Evolutionary conservation across 495 filamentous ascomycete species (phyloP), one percentile per base, ranked within the genome.

Genomic region (Aspergillus bertholletiae): DNA sequence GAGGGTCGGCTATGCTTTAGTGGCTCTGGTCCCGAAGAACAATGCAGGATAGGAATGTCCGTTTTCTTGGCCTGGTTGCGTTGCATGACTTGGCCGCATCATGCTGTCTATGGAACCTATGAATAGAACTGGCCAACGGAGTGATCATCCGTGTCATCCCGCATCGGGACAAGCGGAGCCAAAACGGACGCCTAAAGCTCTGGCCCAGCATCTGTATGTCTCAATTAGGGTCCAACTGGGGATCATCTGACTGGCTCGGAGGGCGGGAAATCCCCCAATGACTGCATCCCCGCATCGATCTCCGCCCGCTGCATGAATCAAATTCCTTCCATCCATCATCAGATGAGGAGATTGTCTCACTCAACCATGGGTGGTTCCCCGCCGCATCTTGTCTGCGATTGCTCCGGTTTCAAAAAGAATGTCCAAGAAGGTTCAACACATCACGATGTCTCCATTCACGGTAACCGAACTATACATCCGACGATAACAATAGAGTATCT

Each of bases 311-410:
- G 15, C 37, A 40, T 11, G 30, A 32, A 12, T 12, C 30, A 32
- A 32, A 32, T 32, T 11, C 22, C n/a, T n/a, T n/a, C n/a, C n/a
- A n/a, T n/a, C n/a, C n/a, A 51, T 51, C 49, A 41, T 26, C 34
- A 40, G 23, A 51, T 41, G 32, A 40, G 49, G 49, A 18, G 49
- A 51, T 37, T 51, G 49, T 51, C 49, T 51, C 37, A 51, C 34
- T 41, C 18, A 11, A 20, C 37, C 20, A n/a, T 30, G 18, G 7
- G 17, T 8, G n/a, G 12, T 20, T 27, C 45, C 45, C 30, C 30
- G 45, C 35, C 18, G 32, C 34, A 11, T 23, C 48, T 20, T 7
- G 7, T 9, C 37, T 44, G 26, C 49, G 6, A 51, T 51, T 51
- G 49, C 22, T 24, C 34, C n/a, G 49, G 49, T 51, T 51, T 51